Base-by-base conservation (phyloP, 192 early-diverging fungal genomes). In the Coemansia sp. region DNA sequence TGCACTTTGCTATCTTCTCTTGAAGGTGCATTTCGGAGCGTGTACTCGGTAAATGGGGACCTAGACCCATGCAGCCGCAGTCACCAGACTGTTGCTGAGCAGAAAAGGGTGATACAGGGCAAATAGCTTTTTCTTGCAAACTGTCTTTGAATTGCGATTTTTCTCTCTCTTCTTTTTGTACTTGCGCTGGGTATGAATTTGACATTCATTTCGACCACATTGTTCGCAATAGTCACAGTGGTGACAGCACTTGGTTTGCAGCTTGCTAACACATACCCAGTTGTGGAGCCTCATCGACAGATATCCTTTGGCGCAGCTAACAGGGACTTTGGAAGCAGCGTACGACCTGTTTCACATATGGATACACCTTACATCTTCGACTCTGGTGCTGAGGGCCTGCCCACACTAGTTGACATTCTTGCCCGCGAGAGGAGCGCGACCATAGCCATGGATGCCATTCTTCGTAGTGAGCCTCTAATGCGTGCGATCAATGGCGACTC, bases 401-500 rank as follows among this genome's bases (percentile, higher is more conserved):
- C 78, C 19, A 47, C 57, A 62, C 72, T 81, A 1, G 74, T 65
- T 63, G 78, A 81, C 47, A n/a, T 74, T 3, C 19, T 81, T 19
- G 72, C 58, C 5, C 56, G 62, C 44, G 78, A 81, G 47, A 74
- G 71, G 59, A 62, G 78, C 38, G 71, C 72, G 1, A 81, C 65
- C 24, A 73, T 71, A 16, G 72, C 78, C 16, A 60, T 81, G 47
- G 69, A 81, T 22, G 78, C 72, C 2, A 74, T 81, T 55, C 58
- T 81, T 65, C 68, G 60, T 10, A 73, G 68, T 25, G 78, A 81
- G 62, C 30, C 62, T 4, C 62, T 81, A 23, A 53, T 71, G 62
- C 78, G 78, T 23, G 78, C 78, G 1, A 60, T 81, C 31, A 74
- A 73, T 63, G 78, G 78, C 10, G 72, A 64, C 52, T 81, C 78